A percentile compares a stretch with the other conserved stretches of the same genome.
These are phyloP conservation scores for Westerdykella sp. DNA, from an alignment of 2,329 filamentous ascomycete species.

Conservation along the genomic window DNA sequence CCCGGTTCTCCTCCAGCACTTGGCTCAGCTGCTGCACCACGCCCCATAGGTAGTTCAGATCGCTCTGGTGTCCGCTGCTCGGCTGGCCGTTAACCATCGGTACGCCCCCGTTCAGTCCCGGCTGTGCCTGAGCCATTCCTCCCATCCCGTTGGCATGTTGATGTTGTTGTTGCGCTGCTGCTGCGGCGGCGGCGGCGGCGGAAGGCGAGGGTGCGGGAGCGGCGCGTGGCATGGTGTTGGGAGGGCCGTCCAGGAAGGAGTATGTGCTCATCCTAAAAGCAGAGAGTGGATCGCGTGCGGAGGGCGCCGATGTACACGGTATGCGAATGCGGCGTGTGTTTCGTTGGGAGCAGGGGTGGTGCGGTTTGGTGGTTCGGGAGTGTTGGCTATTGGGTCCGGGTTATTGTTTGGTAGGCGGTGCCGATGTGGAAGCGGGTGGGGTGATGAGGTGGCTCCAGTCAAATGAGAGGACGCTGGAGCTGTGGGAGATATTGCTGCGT, in stretches of 20 bases:
- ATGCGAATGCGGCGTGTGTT: conserved; percentile 6
- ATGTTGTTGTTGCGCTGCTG: not conserved
- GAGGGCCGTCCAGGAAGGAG: conserved; percentile 30
- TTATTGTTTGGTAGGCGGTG: not conserved
- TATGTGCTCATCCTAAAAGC: conserved; percentile 30
- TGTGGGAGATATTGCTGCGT: not conserved
- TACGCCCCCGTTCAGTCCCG: conserved; percentile 13
- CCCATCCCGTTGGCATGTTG: conserved; percentile 31
- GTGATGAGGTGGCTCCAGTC: conserved; percentile 9
- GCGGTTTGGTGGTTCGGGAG: too few relatives aligned
- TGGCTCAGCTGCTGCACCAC: conserved; percentile 38
- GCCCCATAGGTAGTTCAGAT: conserved; percentile 40
- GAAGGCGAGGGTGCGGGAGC: conserved; percentile 31
- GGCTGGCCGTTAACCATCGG: conserved; percentile 37
- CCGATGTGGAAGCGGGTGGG: conserved; percentile 1
- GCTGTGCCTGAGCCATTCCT: conserved; percentile 16
- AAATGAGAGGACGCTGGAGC: conserved; percentile 5
- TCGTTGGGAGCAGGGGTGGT: conserved; percentile 1
- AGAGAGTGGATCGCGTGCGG: not conserved
- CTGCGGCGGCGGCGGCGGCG: conserved; percentile 12
- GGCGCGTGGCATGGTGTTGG: conserved; percentile 24
- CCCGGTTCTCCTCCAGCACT: conserved; percentile 36
- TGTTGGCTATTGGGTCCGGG: too few relatives aligned
- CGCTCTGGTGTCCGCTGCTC: conserved; percentile 37
- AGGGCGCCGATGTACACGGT: not conserved